A percentile compares a stretch with the other conserved stretches of the same genome.
phyloP scores from a whole-genome alignment of 2,329 filamentous ascomycete species.

The Clarireedia hainanense region DNA sequence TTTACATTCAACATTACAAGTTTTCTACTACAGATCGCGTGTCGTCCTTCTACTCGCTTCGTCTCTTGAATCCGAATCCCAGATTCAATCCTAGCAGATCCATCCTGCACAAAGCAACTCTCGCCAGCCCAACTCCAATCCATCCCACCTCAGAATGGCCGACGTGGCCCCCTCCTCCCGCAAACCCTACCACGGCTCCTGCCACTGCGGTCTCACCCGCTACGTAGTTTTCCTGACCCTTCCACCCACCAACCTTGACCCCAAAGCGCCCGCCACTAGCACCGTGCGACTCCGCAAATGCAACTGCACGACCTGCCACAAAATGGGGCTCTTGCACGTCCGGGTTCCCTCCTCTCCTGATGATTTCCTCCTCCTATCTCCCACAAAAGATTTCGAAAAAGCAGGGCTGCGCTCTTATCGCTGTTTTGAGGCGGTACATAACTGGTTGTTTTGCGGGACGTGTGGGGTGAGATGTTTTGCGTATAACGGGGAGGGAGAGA shows the following conservation, averaged over 20 bases:
- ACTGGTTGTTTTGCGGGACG: constrained; percentile 40
- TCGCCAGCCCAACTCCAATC: background rate
- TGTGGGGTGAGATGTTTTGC: constrained; percentile 40
- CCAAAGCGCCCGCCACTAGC: constrained; percentile 16
- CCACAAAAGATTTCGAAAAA: constrained; percentile 30
- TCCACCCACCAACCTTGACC: constrained; percentile 28
- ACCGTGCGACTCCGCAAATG: constrained; percentile 32
- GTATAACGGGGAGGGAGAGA: constrained; percentile 30
- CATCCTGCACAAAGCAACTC: background rate
- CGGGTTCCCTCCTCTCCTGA: constrained; percentile 31
- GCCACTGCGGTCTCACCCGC: constrained; percentile 37
- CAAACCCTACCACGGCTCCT: constrained; percentile 34
- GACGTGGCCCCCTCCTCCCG: constrained; percentile 6
- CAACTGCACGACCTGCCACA: constrained; percentile 43
- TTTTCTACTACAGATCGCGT: too few relatives aligned
- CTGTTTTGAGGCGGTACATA: constrained; percentile 26
- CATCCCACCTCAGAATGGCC: background rate
- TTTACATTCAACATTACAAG: too few relatives aligned
- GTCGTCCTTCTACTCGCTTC: too few relatives aligned
- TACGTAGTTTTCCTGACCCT: constrained; percentile 38
- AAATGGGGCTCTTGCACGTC: constrained; percentile 39
- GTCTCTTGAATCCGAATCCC: too few relatives aligned
- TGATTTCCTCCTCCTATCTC: constrained; percentile 41
- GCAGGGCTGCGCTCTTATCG: constrained; percentile 36
- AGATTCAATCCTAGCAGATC: too few relatives aligned